A percentile compares a stretch with the other conserved stretches of the same genome.
These are phyloP conservation scores for Phytophthora cajani DNA, from an alignment of 352 stramenopile genomes.

Conservation along the genomic window DNA sequence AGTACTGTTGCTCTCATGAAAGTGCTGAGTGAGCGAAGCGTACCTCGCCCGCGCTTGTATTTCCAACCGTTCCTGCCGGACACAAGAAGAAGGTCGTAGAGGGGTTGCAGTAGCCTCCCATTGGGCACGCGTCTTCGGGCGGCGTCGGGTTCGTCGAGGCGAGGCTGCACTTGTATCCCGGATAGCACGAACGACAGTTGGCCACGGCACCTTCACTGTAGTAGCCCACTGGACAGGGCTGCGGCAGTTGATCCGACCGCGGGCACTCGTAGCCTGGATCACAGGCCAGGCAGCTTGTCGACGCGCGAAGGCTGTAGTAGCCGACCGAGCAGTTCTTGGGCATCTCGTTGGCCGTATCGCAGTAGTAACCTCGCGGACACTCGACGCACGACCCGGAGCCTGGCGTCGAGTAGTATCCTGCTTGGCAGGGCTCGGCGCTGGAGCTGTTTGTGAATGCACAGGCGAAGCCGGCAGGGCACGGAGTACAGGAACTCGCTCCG, in stretches of 20 bases:
- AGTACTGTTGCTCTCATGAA: background rate
- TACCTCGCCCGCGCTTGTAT: constrained; percentile 81
- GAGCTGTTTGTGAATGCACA: constrained; percentile 75
- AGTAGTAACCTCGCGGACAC: constrained; percentile 86
- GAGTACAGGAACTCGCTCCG: constrained; percentile 58
- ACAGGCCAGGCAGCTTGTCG: constrained; percentile 73
- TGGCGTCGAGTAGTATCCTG: constrained; percentile 72
- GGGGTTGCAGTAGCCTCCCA: constrained; percentile 91
- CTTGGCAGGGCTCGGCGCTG: constrained; percentile 57
- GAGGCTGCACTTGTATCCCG: constrained; percentile 82
- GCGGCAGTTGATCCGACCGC: constrained; percentile 67
- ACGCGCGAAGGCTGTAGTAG: constrained; percentile 79
- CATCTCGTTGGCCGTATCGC: constrained; percentile 65
- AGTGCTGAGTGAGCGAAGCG: background rate
- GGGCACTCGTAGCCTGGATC: constrained; percentile 87
- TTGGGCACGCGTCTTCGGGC: constrained; percentile 82
- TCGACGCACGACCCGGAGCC: constrained; percentile 68
- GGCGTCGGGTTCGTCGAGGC: constrained; percentile 86
- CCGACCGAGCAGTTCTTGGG: constrained; percentile 79
- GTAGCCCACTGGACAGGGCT: constrained; percentile 87
- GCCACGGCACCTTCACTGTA: constrained; percentile 81
- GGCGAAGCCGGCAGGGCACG: constrained; percentile 79
- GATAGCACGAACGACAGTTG: constrained; percentile 70
- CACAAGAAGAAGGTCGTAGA: constrained; percentile 86
- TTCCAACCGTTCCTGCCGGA: constrained; percentile 87